Evolutionary conservation across 768 basidiomycete genomes (phyloP), one percentile per base, ranked within the genome.

Genomic region (Russula dissimulans): DNA sequence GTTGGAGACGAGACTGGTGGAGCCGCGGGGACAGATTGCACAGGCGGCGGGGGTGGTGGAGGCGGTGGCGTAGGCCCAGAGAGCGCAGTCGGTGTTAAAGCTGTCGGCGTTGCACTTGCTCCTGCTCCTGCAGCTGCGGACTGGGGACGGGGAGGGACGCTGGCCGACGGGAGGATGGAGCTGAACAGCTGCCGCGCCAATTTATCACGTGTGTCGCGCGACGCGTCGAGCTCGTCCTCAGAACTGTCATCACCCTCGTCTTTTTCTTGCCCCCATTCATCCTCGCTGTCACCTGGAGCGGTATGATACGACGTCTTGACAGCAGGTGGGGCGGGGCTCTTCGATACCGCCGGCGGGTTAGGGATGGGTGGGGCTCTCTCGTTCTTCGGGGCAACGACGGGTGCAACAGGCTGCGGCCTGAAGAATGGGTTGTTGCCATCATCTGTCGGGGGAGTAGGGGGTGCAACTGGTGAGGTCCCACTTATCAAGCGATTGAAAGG

Each of bases 191-290:
- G 78, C 63, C 82, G 79, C 7, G 95, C 95, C 42, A 98, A 82
- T 56, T 84, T 82, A 59, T 80, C 79, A 15, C 89, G 79, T 17
- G 77, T 81, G 53, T 75, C 78, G 46, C 94, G 78, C 4, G 81
- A 83, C 14, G 78, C 78, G n/a, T 78, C 76, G 50, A 87, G 74
- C 60, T 93, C 92, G 70, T 93, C 92, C 56, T 92, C 91, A 54
- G 83, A 86, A 63, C 82, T 86, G 66, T 87, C 85, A 5, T 81
- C 80, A 4, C 81, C 80, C 8, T 79, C 80, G 45, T 82, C 84
- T 71, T 94, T 91, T 67, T 82, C 76, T 51, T 91, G 83, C 56
- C 87, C 91, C 91, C 92, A 95, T 52, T 92, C 91, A 17, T 89
- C 88, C 2, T 89, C 86, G 36, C 76, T 75, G 38, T 76, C 77